Evolutionary conservation across 2,329 filamentous ascomycete genomes (phyloP), one percentile per base, ranked within the genome.

Genomic region (Verticillium alfalfae): DNA sequence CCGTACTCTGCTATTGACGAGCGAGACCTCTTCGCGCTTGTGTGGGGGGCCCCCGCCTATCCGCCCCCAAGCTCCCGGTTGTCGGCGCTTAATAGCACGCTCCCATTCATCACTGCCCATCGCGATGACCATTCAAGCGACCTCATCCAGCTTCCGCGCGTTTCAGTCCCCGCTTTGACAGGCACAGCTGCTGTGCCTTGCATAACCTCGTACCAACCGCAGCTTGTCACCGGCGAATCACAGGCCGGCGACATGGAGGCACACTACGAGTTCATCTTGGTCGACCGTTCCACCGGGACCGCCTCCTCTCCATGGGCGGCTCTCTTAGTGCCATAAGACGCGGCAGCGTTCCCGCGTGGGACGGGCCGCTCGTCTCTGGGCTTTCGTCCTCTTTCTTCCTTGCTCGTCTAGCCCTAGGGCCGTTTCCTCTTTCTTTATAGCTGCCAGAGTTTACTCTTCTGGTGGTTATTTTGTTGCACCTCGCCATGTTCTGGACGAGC

Each of bases 11-110:
- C 55, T 2, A 18, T 36, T 22, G 5, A 38, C 15, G 16, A 31
- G 18, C 15, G 16, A 31, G 18, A n/a, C 7, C 18, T 15, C 34
- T 57, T 15, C 55, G 34, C 55, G 55, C 34, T 38, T 38, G 34
- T 22, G 55, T 13, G n/a, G 34, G 55, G 55, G 16, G 34, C 26
- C 31, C 7, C 16, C 55, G 22, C 22, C 34, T 56, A 36, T 13
- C 34, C 55, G 34, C n/a, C 55, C 58, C 58, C 13, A 55, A 10
- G n/a, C 9, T 45, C 45, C 8, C 2, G n/a, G 12, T 3, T 22
- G 45, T 26, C 58, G 58, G 58, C 58, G 58, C 58, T 59, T 59
- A 59, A 39, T 45, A n/a, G 13, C 31, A 18, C n/a, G 26, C 31
- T 55, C 58, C 45, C 45, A 59, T 55, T 59, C 58, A 59, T 54